Percentiles rank a stretch among this genome's conserved stretches.
These are phyloP conservation scores for Rhynchosporium graminicola DNA, from an alignment of 2,329 filamentous ascomycete species.

Conservation along the genomic window DNA sequence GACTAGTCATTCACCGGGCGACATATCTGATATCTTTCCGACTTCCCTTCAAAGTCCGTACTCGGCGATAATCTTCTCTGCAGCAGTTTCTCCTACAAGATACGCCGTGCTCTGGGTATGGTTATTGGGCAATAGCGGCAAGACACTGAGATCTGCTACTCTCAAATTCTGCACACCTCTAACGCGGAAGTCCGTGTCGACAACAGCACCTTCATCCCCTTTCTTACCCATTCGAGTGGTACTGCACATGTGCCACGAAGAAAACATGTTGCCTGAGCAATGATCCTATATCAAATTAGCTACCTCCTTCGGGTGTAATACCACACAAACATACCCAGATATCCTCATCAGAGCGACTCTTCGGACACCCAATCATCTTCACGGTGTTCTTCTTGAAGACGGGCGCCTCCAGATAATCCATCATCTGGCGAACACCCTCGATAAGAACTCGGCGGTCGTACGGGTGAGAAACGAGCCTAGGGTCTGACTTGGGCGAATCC, in stretches of 20 bases:
- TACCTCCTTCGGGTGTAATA: neutral
- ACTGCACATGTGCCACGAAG: slow-evolving; percentile 57
- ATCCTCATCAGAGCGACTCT: slow-evolving; percentile 54
- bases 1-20: no score
- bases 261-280: slow-evolving; percentile 48
- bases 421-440: slow-evolving; percentile 49
- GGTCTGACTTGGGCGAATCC: slow-evolving; percentile 62
- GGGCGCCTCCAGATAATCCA: slow-evolving; percentile 47
- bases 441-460: slow-evolving; percentile 56
- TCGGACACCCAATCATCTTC: slow-evolving; percentile 46
- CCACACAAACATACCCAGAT: slow-evolving; percentile 40
- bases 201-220: slow-evolving; percentile 46
- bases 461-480: slow-evolving; percentile 58
- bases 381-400: slow-evolving; percentile 49
- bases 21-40: no score
- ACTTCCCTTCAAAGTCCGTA: slow-evolving; percentile 38
- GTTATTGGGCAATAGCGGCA: slow-evolving; percentile 52
- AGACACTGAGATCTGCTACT: slow-evolving; percentile 53
- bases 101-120: slow-evolving; percentile 57
- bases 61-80: slow-evolving; percentile 51
- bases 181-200: slow-evolving; percentile 52
- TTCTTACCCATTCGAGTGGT: slow-evolving; percentile 58
- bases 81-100: slow-evolving; percentile 52
- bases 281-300: slow-evolving; percentile 38
- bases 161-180: slow-evolving; percentile 51